Percentiles rank a stretch among this genome's conserved stretches.
These are phyloP conservation scores for Jimgerdemannia flammicorona DNA, from an alignment of 192 early-diverging fungal genomes.

Conservation along the genomic window DNA sequence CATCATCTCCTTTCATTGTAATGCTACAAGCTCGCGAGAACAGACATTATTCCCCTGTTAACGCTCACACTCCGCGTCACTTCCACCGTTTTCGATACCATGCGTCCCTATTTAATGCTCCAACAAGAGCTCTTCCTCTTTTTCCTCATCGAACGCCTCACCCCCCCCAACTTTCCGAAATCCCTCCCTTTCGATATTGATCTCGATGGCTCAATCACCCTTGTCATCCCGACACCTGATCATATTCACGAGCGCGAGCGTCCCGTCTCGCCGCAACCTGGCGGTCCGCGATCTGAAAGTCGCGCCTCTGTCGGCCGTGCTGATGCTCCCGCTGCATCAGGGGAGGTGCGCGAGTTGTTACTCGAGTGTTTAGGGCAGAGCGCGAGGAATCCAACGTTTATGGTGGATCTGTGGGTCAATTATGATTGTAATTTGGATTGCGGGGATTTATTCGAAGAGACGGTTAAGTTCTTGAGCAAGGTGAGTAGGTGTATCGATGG, in stretches of 20 bases:
- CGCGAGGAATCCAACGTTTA: constrained; percentile 68
- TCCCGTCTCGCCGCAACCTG: constrained; percentile 15
- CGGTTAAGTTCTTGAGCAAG: constrained; percentile 73
- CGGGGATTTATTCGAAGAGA: constrained; percentile 85
- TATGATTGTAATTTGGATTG: constrained; percentile 86
- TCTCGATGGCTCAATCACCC: neutral
- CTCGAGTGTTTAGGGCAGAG: constrained; percentile 79
- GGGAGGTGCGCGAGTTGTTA: constrained; percentile 82
- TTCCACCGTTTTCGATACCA: constrained; percentile 68
- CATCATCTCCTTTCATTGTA: constrained; percentile 5
- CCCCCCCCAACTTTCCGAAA: constrained; percentile 21
- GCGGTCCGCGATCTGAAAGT: constrained; percentile 11
- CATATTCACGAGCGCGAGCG: neutral
- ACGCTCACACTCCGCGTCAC: constrained; percentile 60
- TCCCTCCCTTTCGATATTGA: constrained; percentile 4
- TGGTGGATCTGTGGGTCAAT: constrained; percentile 90
- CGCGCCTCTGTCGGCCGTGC: constrained; percentile 9
- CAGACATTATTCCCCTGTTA: constrained; percentile 53
- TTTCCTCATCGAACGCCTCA: constrained; percentile 53
- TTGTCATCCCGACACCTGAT: neutral
- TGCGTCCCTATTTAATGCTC: constrained; percentile 62
- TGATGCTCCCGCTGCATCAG: constrained; percentile 42
- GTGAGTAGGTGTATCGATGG: constrained; percentile 25
- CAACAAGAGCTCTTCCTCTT: constrained; percentile 78
- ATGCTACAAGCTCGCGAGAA: constrained; percentile 35